phyloP scores from a whole-genome alignment of 768 basidiomycete genomes.

The Amanita rimosa region DNA sequence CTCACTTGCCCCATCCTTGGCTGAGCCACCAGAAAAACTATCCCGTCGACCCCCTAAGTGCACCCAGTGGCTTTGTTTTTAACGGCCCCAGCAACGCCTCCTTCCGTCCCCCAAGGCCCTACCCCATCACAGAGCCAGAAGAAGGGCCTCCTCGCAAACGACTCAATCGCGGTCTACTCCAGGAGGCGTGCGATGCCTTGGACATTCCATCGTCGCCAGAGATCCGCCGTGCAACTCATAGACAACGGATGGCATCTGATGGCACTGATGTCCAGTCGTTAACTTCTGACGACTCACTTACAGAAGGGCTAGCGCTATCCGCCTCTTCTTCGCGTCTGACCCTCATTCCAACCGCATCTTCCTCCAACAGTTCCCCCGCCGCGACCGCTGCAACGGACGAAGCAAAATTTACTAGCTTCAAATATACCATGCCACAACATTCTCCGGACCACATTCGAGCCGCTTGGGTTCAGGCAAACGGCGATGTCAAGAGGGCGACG shows the following conservation, averaged over 20 bases:
- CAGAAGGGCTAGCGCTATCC: constrained; percentile 32
- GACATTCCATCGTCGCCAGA: constrained; percentile 50
- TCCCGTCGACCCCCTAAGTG: constrained; percentile 41
- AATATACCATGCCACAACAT: constrained; percentile 47
- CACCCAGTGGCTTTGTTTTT: constrained; percentile 47
- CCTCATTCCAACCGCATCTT: constrained; percentile 30
- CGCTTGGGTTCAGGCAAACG: constrained; percentile 57
- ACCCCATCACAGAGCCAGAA: constrained; percentile 27
- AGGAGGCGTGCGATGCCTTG: constrained; percentile 25
- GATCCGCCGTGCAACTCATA: constrained; percentile 39
- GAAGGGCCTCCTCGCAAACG: constrained; percentile 67
- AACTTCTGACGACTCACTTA: constrained; percentile 62
- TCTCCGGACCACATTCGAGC: constrained; percentile 34
- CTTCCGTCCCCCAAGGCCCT: constrained; percentile 32
- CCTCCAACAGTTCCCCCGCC: constrained; percentile 17
- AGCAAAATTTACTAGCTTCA: constrained; percentile 43
- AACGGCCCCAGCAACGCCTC: constrained; percentile 37
- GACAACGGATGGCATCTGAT: constrained; percentile 27
- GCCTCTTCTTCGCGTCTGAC: constrained; percentile 43
- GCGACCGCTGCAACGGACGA: constrained; percentile 22
- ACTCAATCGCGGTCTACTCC: constrained; percentile 39
- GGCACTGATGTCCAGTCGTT: constrained; percentile 33
- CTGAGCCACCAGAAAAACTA: constrained; percentile 20
- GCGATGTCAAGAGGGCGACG: constrained; percentile 51
- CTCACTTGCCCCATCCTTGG: constrained; percentile 27